A percentile compares a stretch with the other conserved stretches of the same genome.
phyloP scores from a whole-genome alignment of 78 protist species.

The Dictyostelium capitatum region DNA sequence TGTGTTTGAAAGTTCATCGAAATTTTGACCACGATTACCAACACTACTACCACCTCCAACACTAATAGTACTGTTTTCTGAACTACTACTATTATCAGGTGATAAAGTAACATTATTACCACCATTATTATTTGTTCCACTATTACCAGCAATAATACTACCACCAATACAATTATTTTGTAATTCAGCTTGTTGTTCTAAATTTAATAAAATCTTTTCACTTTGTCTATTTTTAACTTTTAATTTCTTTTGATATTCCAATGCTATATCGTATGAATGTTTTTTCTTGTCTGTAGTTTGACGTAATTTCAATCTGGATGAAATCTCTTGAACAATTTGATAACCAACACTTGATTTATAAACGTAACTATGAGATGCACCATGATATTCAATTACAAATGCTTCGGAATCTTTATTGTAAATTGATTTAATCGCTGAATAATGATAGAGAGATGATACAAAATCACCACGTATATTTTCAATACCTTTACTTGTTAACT shows the following conservation, averaged over 20 bases:
- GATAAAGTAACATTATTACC: not conserved
- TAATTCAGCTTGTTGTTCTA: conserved; percentile 2
- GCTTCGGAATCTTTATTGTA: conserved; percentile 51
- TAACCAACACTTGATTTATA: conserved; percentile 61
- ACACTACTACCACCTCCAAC: too few species aligned
- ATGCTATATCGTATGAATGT: conserved; percentile 50
- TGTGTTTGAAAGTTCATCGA: conserved; percentile 6
- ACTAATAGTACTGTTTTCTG: not conserved
- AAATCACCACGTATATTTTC: conserved; percentile 60
- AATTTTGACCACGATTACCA: not conserved
- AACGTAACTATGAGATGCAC: conserved; percentile 55
- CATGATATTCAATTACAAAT: conserved; percentile 63
- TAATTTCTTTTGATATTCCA: conserved; percentile 57
- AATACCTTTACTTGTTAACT: conserved; percentile 50
- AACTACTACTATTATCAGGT: too few species aligned
- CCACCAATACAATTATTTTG: not conserved
- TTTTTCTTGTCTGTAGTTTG: conserved; percentile 64
- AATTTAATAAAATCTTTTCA: conserved; percentile 8
- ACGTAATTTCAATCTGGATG: conserved; percentile 18
- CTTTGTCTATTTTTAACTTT: conserved; percentile 3
- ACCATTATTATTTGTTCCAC: not conserved
- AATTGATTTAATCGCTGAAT: conserved; percentile 51
- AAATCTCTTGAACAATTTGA: conserved; percentile 73
- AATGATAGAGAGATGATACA: conserved; percentile 44
- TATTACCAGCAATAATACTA: not conserved